Percentiles rank a stretch among this genome's conserved stretches.
Evolutionary conservation across 2,329 filamentous ascomycete species (phyloP).

Genomic region (Bipolaris gigantea): DNA sequence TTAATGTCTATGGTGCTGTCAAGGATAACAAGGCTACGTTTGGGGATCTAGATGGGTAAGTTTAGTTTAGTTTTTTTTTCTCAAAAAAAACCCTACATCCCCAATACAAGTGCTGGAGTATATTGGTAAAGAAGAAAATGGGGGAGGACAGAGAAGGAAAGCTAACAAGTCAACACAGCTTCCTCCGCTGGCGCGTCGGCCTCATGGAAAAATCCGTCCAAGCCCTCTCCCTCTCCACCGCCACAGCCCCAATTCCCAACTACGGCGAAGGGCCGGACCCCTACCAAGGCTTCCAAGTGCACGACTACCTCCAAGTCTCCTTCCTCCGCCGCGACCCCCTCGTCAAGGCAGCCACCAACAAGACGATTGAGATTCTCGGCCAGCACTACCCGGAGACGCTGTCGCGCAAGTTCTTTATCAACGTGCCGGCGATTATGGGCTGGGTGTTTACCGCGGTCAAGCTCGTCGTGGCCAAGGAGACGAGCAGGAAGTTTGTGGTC

Average conservation of each 20-base stretch:
- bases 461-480: conserved; percentile 52
- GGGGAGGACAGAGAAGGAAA: not conserved
- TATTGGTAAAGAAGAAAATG: not conserved
- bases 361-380: conserved; percentile 80
- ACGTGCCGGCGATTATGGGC: conserved; percentile 87
- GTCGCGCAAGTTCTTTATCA: conserved; percentile 92
- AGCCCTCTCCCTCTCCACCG: conserved; percentile 69
- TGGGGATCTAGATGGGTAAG: conserved; percentile 75
- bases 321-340: conserved; percentile 80
- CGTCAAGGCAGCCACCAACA: conserved; percentile 74
- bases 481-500: conserved; percentile 54
- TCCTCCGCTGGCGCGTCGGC: conserved; percentile 85
- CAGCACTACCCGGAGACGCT: conserved; percentile 88
- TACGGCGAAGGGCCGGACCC: conserved; percentile 68
- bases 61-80: not conserved
- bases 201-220: conserved; percentile 85
- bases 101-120: not conserved
- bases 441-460: conserved; percentile 61
- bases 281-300: conserved; percentile 89
- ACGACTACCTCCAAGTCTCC: conserved; percentile 87
- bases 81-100: too few species aligned
- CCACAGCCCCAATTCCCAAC: conserved; percentile 71
- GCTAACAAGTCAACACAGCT: conserved; percentile 56
- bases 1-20: conserved; percentile 90
- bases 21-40: conserved; percentile 82